Conservation (phyloP, 345 rosid species). For the Rhodamnia argentea region DNA sequence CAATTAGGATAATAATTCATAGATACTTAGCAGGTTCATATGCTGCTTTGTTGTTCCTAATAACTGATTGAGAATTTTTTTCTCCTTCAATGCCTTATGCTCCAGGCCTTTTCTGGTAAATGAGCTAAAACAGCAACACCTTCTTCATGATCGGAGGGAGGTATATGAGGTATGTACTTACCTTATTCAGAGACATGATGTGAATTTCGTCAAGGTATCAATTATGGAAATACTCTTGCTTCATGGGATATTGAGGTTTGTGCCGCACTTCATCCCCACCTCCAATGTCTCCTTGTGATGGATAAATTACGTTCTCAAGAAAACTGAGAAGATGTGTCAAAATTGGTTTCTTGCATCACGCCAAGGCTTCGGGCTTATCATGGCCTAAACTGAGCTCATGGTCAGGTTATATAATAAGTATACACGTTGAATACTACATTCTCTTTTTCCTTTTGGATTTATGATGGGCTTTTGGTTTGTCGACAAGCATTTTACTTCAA, state of each 20-base stretch:
- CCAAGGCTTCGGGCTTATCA: neutral
- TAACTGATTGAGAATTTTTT: neutral
- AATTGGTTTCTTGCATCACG: neutral
- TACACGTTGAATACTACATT: neutral
- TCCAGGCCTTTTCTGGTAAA: conserved; percentile 70
- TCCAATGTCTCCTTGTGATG: neutral
- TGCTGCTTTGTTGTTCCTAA: neutral
- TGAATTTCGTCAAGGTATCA: neutral
- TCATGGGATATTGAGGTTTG: neutral
- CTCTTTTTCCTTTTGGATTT: neutral
- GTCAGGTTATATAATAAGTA: neutral
- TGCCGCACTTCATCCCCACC: neutral
- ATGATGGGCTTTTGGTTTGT: neutral
- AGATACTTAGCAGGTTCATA: neutral
- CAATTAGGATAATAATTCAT: neutral
- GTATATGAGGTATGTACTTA: conserved; percentile 79
- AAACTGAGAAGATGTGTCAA: neutral
- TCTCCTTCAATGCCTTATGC: neutral
- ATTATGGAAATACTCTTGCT: neutral
- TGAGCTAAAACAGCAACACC: conserved; percentile 86
- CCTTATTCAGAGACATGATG: neutral
- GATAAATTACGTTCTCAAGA: neutral
- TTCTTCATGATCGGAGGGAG: conserved; percentile 95
- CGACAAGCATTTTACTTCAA: neutral
- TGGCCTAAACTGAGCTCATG: neutral